These are phyloP conservation scores for Austroboletus festivus DNA, from an alignment of 768 basidiomycete genomes.

Conservation along the genomic window DNA sequence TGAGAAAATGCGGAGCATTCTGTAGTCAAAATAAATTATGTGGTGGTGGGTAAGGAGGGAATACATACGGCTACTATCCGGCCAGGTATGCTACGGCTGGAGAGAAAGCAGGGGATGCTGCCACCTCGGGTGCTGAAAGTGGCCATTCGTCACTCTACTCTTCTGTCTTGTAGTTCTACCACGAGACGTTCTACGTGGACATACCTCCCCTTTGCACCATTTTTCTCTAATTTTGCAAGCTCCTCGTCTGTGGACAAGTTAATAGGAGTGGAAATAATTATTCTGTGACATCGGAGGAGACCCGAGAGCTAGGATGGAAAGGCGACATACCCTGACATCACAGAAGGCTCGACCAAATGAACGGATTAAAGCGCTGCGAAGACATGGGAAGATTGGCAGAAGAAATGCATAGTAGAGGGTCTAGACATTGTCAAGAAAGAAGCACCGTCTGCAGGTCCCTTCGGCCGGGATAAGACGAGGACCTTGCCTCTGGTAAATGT, in stretches of 20 bases:
- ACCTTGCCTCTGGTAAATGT: conserved; percentile 52
- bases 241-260: conserved; percentile 59
- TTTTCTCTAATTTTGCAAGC: conserved; percentile 58
- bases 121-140: conserved; percentile 73
- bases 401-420: conserved; percentile 69
- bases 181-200: conserved; percentile 64
- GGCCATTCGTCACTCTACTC: conserved; percentile 78
- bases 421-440: no score
- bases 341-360: conserved; percentile 46
- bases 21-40: conserved; percentile 24
- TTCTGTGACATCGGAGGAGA: conserved; percentile 12
- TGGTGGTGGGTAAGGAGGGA: neutral
- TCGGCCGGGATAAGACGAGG: conserved; percentile 52
- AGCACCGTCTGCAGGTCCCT: conserved; percentile 52
- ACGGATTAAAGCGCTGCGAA: conserved; percentile 74
- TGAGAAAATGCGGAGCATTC: conserved; percentile 73
- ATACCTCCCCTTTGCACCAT: conserved; percentile 64
- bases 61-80: conserved; percentile 55
- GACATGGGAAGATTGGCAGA: conserved; percentile 63
- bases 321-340: conserved; percentile 55
- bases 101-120: conserved; percentile 60
- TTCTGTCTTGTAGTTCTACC: conserved; percentile 61
- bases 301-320: neutral
- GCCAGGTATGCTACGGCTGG: conserved; percentile 57
- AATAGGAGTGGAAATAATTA: conserved; percentile 61